Evolutionary conservation across 306 rosid genomes (phyloP).

Genomic region (Casuarina glauca): DNA sequence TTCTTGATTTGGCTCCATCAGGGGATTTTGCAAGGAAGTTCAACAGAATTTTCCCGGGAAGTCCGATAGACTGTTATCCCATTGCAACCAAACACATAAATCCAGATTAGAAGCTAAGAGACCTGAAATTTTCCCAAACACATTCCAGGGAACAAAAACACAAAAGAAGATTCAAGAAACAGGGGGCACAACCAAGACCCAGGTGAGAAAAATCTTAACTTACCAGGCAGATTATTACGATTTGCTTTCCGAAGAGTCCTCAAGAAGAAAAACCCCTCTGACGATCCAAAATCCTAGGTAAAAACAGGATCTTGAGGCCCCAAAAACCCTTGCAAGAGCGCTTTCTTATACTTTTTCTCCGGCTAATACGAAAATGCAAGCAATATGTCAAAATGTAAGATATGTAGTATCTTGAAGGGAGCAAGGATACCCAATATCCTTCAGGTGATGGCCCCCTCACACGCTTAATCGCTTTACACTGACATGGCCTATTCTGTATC

Average conservation of each 20-base stretch:
- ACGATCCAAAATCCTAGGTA: not conserved
- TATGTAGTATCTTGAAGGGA: too few species aligned
- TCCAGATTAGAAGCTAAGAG: constrained; percentile 29
- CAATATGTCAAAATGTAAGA: not conserved
- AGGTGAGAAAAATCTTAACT: constrained; percentile 23
- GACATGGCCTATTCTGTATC: too few species aligned
- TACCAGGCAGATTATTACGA: not conserved
- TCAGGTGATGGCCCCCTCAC: too few species aligned
- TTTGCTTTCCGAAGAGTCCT: constrained; percentile 5
- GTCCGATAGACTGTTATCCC: not conserved
- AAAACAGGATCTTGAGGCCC: constrained; percentile 12
- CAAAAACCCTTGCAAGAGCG: constrained; percentile 4
- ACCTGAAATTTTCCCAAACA: constrained; percentile 8
- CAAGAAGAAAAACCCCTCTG: constrained; percentile 8
- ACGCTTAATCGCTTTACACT: too few species aligned
- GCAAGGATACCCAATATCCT: too few species aligned
- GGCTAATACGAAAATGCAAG: not conserved
- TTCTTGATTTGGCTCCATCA: constrained; percentile 42
- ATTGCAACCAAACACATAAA: constrained; percentile 5
- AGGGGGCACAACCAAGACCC: constrained; percentile 25
- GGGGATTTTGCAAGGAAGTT: not conserved
- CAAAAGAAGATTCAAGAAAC: constrained; percentile 29
- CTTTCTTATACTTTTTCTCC: not conserved
- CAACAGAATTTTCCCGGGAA: not conserved
- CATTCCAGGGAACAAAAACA: not conserved